Evolutionary conservation across 192 early-diverging fungal genomes (phyloP), one percentile per base, ranked within the genome.

Genomic region (Linnemannia exigua): DNA sequence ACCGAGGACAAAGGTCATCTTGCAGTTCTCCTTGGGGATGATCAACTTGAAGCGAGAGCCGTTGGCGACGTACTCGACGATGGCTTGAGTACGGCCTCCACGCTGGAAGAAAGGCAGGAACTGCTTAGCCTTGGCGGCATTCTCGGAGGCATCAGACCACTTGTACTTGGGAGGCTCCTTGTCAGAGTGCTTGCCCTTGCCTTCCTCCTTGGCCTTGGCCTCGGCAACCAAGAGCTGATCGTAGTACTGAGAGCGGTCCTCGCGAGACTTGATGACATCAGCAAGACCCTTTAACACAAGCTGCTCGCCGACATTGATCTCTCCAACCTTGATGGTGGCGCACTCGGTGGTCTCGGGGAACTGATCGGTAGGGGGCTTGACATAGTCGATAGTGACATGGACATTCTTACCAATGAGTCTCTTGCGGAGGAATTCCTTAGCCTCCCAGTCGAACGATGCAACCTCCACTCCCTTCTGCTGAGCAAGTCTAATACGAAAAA

Each of bases 341-440:
- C 97, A 99, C 69, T 97, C 95, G 41, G 94, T 94, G 51, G 93
- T 92, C 74, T 97, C 96, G 12, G 84, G 84, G 89, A 93, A 98
- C 33, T 91, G 91, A 63, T 95, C 97, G 50, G 93, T 90, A 5
- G 98, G 95, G n/a, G 97, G 96, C 79, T 98, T 97, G 79, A 94
- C 85, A 84, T 96, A 99, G 81, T 98, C 98, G 68, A 97, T 91
- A 2, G 80, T 87, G 28, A 92, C 88, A 46, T 87, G 92, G 54
- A 89, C 98, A 41, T 91, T 90, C 84, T 96, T 96, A 37, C 97
- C 98, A 79, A 99, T 97, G 75, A 96, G 89, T 66, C 94, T 91
- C 76, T 95, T 94, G 44, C 98, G 94, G 58, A 99, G 90, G 73
- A 93, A 93, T 84, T 99, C 98, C 80, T 93, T 94, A 22, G 97